phyloP scores from a whole-genome alignment of 345 rosid genomes.

The Bruguiera parviflora region DNA sequence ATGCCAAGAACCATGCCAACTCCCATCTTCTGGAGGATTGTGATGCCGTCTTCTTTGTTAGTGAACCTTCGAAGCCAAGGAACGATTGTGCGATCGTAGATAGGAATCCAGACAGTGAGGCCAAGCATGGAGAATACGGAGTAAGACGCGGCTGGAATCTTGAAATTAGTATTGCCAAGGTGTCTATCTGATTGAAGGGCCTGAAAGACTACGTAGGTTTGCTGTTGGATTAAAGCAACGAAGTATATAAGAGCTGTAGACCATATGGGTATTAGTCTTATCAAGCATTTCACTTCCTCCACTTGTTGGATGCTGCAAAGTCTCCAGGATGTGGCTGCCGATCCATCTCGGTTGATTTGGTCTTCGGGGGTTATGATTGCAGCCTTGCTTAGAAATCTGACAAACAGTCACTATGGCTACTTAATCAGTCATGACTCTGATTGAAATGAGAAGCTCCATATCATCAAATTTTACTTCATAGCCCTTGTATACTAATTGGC shows the following conservation, averaged over 20 bases:
- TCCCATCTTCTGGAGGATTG: conserved; percentile 21
- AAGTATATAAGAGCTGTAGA: conserved; percentile 5
- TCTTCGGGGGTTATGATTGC: conserved; percentile 16
- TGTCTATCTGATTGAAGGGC: conserved; percentile 21
- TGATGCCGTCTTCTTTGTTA: conserved; percentile 15
- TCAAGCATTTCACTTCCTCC: conserved; percentile 25
- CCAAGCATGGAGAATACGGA: conserved; percentile 13
- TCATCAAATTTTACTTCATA: neutral
- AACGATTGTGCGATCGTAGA: conserved; percentile 20
- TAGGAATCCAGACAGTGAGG: conserved; percentile 18
- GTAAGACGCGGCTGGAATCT: conserved; percentile 21
- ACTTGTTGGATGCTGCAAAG: conserved; percentile 28
- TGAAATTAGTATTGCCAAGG: conserved; percentile 5
- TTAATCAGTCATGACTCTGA: neutral
- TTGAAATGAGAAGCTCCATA: neutral
- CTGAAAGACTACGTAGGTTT: conserved; percentile 13
- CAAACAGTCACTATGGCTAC: neutral
- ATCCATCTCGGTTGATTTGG: conserved; percentile 12
- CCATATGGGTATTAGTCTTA: conserved; percentile 20
- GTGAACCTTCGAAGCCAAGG: conserved; percentile 11
- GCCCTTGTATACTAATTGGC: no score
- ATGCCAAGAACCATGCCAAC: conserved; percentile 5
- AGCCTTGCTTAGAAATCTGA: conserved; percentile 19
- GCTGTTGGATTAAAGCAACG: conserved; percentile 11
- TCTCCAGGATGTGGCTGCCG: conserved; percentile 17